Evolutionary conservation across 2,329 filamentous ascomycete species (phyloP), one percentile per base, ranked within the genome.

Genomic region (Acarospora socialis): DNA sequence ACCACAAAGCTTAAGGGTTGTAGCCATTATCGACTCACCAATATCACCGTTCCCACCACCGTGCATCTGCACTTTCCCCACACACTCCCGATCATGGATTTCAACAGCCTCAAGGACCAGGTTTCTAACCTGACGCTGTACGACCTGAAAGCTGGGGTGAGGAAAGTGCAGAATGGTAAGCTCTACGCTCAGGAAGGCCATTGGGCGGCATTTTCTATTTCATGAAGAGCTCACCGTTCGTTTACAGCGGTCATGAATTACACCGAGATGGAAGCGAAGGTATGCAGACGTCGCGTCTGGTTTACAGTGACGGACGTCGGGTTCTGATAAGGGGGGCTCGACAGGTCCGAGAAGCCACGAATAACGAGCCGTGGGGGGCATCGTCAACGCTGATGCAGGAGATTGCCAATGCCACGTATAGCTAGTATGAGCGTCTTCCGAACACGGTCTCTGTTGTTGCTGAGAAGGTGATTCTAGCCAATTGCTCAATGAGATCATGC

Each of bases 401-500:
- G 60, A 98, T 98, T 56, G 84, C 90, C 58, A 92, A 86, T 57
- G 90, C 76, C 49, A 98, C 90, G 37, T 92, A 93, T 61, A 95
- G 87, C 63, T 98, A 95, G 90, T 95, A 65, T 51, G 82, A 61
- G 18, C 12, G 14, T 17, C 35, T 27, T 20, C 30, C 22, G 30
- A 21, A 7, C 7, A 29, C 21, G 18, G n/a, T 22, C 38, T 20
- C 16, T 37, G 21, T 41, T 45, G 10, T 8, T 26, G 14, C 20
- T 23, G 18, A 9, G 16, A 13, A 39, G 47, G 38, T 30, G 5
- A 37, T 34, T 33, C 35, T 52, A 94, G 87, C 55, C 84, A 93
- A 73, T 73, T 86, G 32, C 74, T 98, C 35, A 95, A 95, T 58
- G 90, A 98, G 59, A 95, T 98, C 54, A 98, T 98, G 90, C 90